A percentile compares a stretch with the other conserved stretches of the same genome.
phyloP scores from a whole-genome alignment of 2,329 filamentous ascomycete genomes.

The Claviceps quebecensis region DNA sequence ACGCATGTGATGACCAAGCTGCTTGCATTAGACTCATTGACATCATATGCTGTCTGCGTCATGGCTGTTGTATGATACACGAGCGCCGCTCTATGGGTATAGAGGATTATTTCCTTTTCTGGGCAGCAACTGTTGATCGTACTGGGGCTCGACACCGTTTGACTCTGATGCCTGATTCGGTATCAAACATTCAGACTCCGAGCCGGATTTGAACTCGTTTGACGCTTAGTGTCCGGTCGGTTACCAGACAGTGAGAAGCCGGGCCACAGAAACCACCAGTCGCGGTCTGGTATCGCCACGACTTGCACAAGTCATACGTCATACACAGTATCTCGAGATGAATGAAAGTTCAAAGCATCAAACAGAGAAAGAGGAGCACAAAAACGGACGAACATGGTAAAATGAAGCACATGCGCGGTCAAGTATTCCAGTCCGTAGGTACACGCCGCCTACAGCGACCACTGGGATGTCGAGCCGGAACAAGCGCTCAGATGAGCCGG shows the following conservation, averaged over 20 bases:
- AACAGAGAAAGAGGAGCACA: not conserved
- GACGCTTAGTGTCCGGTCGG: not conserved
- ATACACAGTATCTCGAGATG: not conserved
- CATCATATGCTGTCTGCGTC: conserved; percentile 16
- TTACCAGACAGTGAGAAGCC: not conserved
- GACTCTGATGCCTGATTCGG: not conserved
- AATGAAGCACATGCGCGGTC: not conserved
- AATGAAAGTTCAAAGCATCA: not conserved
- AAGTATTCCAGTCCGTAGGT: not conserved
- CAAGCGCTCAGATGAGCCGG: not conserved
- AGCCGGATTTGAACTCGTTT: no score
- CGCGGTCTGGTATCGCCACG: not conserved
- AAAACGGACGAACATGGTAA: not conserved
- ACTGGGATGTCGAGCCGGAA: not conserved
- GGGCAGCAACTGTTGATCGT: conserved; percentile 1
- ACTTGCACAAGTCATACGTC: not conserved
- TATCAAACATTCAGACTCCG: no score
- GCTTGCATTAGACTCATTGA: conserved; percentile 25
- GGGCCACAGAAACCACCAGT: not conserved
- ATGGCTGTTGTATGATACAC: conserved; percentile 11
- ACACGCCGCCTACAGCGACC: not conserved
- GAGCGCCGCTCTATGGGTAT: not conserved
- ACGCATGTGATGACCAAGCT: conserved; percentile 22
- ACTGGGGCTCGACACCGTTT: not conserved
- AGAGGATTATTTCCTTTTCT: not conserved